Percentiles rank a stretch among this genome's conserved stretches.
These are phyloP conservation scores for Micromonas commoda DNA, from an alignment of 139 green algal genomes.

Conservation along the genomic window DNA sequence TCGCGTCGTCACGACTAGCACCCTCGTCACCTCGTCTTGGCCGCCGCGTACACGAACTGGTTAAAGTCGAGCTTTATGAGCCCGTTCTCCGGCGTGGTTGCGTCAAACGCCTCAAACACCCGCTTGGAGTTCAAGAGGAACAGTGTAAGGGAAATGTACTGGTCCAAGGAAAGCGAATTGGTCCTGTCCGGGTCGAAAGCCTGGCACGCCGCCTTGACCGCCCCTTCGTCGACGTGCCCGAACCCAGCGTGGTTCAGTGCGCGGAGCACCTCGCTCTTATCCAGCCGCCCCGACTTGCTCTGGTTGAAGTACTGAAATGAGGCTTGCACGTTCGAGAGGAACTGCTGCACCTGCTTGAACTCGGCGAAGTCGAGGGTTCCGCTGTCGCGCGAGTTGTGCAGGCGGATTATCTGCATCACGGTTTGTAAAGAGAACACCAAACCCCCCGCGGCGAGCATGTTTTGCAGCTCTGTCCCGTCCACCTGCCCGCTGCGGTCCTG, in stretches of 20 bases:
- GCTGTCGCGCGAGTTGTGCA: background rate
- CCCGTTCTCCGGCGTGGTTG: background rate
- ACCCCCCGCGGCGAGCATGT: background rate
- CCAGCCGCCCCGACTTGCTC: background rate
- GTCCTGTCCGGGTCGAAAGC: background rate
- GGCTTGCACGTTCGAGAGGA: background rate
- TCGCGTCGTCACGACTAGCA: background rate
- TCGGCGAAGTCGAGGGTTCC: background rate
- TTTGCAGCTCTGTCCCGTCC: background rate
- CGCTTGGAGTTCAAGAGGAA: background rate
- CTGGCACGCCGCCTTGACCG: background rate
- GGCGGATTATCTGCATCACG: background rate
- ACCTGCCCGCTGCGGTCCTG: background rate
- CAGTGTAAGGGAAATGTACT: constrained; percentile 7
- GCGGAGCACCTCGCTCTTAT: background rate
- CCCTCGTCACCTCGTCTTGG: background rate
- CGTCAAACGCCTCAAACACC: constrained; percentile 11
- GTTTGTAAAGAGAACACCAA: constrained; percentile 7
- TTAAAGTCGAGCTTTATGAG: constrained; percentile 2
- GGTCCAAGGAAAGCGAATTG: background rate
- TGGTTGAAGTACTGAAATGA: constrained; percentile 1
- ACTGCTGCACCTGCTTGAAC: background rate
- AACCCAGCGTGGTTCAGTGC: background rate
- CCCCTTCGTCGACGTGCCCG: background rate
- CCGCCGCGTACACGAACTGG: constrained; percentile 1